Evolutionary conservation across 2,329 filamentous ascomycete species (phyloP).

Genomic region (Diaporthe eres): DNA sequence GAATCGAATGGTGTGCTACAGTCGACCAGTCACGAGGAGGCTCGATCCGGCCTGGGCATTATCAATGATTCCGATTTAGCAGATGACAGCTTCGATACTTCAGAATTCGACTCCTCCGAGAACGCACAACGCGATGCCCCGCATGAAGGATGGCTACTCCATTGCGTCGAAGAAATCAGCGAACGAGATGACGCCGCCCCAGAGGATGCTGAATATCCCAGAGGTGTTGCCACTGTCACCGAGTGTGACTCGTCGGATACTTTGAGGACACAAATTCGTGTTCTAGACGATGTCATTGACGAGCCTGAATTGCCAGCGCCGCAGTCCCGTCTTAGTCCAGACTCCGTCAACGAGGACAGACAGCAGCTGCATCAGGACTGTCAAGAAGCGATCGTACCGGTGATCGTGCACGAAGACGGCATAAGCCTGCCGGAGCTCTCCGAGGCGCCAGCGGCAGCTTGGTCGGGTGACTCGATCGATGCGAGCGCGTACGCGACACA

Average conservation of each 20-base stretch:
- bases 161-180: slow-evolving; percentile 8
- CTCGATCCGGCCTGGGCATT: background rate
- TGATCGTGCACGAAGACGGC: background rate
- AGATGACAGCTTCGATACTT: background rate
- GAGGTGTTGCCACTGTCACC: background rate
- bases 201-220: background rate
- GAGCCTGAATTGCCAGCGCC: background rate
- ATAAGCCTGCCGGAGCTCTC: background rate
- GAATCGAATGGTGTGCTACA: background rate
- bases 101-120: background rate
- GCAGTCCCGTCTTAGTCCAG: background rate
- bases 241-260: slow-evolving; percentile 22
- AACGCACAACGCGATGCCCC: background rate
- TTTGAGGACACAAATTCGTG: background rate
- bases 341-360: too few species aligned
- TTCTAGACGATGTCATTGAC: background rate
- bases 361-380: background rate
- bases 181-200: background rate
- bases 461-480: background rate
- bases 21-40: background rate
- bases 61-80: background rate
- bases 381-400: background rate
- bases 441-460: background rate
- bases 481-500: background rate
- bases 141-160: slow-evolving; percentile 30